Conservation (phyloP, 2,329 filamentous ascomycete species). For the Stemphylium lycopersici region DNA sequence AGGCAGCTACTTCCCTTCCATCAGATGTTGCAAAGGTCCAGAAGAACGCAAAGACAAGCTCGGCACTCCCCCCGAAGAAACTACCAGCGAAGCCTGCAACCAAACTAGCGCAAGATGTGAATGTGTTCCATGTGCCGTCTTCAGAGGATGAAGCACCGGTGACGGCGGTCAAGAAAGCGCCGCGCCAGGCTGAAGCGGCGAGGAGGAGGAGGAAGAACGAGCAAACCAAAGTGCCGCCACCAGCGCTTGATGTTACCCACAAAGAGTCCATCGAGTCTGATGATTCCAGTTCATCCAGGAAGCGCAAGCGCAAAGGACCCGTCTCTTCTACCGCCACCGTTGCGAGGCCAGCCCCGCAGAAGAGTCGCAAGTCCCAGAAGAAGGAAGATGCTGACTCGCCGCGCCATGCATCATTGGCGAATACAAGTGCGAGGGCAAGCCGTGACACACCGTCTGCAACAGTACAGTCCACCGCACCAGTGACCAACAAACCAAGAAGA, state of each 20-base stretch:
- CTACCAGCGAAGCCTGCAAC: conserved; percentile 2
- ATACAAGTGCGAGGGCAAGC: neutral
- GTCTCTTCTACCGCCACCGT: conserved; percentile 19
- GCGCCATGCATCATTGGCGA: conserved; percentile 5
- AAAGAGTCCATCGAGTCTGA: conserved; percentile 30
- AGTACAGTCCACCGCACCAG: conserved; percentile 4
- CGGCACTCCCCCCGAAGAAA: conserved; percentile 10
- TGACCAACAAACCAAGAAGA: conserved; percentile 34
- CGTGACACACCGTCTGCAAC: neutral
- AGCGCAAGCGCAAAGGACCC: conserved; percentile 40
- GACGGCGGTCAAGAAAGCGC: conserved; percentile 21
- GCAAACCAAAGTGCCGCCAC: neutral
- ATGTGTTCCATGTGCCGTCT: conserved; percentile 36
- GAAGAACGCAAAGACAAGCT: conserved; percentile 7
- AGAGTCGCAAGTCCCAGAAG: conserved; percentile 37
- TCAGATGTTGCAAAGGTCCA: conserved; percentile 8
- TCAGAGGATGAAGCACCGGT: conserved; percentile 33
- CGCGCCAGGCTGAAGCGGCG: conserved; percentile 18
- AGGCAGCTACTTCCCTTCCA: conserved; percentile 21
- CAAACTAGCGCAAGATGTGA: conserved; percentile 14
- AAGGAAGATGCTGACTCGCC: conserved; percentile 30
- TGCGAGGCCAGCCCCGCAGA: conserved; percentile 20
- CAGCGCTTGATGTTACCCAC: conserved; percentile 7
- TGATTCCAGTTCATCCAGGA: conserved; percentile 37
- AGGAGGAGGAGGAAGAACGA: conserved; percentile 15